Evolutionary conservation across 2,329 filamentous ascomycete genomes (phyloP).

Genomic region (Acrocalymma vagum): DNA sequence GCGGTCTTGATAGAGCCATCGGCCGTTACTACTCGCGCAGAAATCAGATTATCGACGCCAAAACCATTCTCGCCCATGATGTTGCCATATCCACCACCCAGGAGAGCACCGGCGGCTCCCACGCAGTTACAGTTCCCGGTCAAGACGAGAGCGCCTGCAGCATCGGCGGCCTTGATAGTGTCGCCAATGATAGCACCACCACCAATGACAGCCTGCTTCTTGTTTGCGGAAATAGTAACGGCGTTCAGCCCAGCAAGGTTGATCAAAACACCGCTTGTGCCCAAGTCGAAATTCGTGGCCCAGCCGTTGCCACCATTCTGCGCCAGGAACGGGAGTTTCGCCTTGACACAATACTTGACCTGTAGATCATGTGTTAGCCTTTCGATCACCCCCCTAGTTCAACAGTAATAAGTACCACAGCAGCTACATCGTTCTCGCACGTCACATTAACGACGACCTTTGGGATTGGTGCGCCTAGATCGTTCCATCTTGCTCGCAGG

Average conservation of each 20-base stretch:
- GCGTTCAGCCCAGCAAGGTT: slow-evolving; percentile 35
- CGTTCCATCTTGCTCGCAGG: slow-evolving; percentile 30
- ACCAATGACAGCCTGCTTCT: slow-evolving; percentile 33
- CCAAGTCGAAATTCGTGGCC: slow-evolving; percentile 32
- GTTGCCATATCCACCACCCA: slow-evolving; percentile 66
- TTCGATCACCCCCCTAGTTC: background rate
- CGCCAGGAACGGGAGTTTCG: slow-evolving; percentile 30
- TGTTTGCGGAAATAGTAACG: slow-evolving; percentile 31
- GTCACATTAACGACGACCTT: slow-evolving; percentile 28
- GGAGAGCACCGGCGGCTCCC: slow-evolving; percentile 34
- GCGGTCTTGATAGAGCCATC: slow-evolving; percentile 40
- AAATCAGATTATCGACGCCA: slow-evolving; percentile 58
- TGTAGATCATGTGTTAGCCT: slow-evolving; percentile 8
- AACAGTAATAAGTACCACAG: slow-evolving; percentile 17
- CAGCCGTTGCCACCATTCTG: slow-evolving; percentile 41
- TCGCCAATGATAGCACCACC: slow-evolving; percentile 48
- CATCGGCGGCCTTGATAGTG: slow-evolving; percentile 48
- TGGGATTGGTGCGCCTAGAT: slow-evolving; percentile 24
- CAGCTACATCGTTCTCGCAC: slow-evolving; percentile 29
- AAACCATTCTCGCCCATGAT: slow-evolving; percentile 64
- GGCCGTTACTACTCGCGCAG: slow-evolving; percentile 33
- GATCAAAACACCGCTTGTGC: slow-evolving; percentile 35
- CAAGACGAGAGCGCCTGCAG: slow-evolving; percentile 34
- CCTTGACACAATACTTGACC: slow-evolving; percentile 31
- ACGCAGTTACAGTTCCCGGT: slow-evolving; percentile 45